Evolutionary conservation across 768 basidiomycete species (phyloP), one percentile per base, ranked within the genome.

Genomic region (Auriscalpium orientale): DNA sequence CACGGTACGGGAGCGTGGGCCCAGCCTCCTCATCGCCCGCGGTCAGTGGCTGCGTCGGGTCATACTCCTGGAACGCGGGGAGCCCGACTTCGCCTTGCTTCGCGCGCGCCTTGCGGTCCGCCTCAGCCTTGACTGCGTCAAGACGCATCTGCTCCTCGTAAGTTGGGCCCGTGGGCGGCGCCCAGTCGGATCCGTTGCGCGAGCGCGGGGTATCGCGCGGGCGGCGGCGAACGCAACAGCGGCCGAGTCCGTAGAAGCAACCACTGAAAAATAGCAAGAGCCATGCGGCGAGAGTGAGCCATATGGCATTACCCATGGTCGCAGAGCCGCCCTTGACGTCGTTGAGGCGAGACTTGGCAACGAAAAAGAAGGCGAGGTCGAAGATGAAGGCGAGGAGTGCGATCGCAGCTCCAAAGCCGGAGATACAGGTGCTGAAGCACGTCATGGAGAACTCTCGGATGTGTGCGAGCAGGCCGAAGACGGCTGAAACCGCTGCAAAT

Each of bases 321-420:
- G 95, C 94, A 0, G 76, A 76, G 6, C 90, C 93, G 18, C 92
- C 85, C 4, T 76, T 62, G n/a, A 83, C 79, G 16, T 64, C 58
- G 67, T 90, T 88, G 69, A 99, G 87, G 53, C 94, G 83, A 46
- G 88, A 74, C 66, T 87, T 93, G 56, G 90, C 90, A 55, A 95
- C 72, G 76, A 91, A 92, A 74, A 98, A 98, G 56, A 97, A 74
- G 62, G 81, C 88, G 56, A 98, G 72, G 69, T 99, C 97, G 70
- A 98, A 94, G 35, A 95, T 82, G 71, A 98, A 95, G 5, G 95
- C 94, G 46, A 91, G 65, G 57, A 98, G 76, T 51, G 91, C 79
- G 56, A 95, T 71, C 1, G 79, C 71, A 0, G 92, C 91, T 12
- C 87, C 91, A 58, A 94, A 82, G 7, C 90, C 85, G 4, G 90